Evolutionary conservation across 306 rosid species (phyloP), one percentile per base, ranked within the genome.

Genomic region (Rosa chinensis): DNA sequence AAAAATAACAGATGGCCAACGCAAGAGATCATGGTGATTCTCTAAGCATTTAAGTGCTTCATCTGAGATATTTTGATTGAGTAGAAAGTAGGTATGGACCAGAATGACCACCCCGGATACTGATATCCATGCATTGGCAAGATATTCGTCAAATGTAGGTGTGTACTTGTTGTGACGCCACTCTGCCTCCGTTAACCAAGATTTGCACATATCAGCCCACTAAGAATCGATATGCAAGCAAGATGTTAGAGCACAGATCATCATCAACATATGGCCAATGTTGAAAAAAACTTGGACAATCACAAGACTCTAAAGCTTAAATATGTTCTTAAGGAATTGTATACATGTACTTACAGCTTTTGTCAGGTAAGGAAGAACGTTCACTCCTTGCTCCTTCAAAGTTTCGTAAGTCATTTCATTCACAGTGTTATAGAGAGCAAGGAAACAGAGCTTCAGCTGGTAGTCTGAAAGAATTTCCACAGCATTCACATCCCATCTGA

Each of bases 121-220:
- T 0, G 94, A 88, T 5, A 86, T 62, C 91, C 86, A 83, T 10
- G 78, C 94, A 70, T 89, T 88, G 2, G 82, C 83, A 20, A 89
- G 55, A 76, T 91, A 89, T 0, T 82, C 86, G 0, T 84, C 49
- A 59, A 89, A 88, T 21, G 84, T 62, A 5, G 92, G 92, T 5
- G 83, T 5, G 0, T 85, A 17, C 44, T 86, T 88, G 42, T 75
- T 73, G 2, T 66, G 13, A 2, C 82, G 0, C 94, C 94, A 87
- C 66, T 70, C 78, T 1, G 92, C 91, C 82, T 89, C 96, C 82
- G 47, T 76, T 48, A 82, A 70, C 62, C 85, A 89, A 25, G 97
- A 85, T 85, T 88, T 85, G 78, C 76, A 87, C 89, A 88, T n/a
- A 52, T 80, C 85, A 8, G 76, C 62, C 97, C 93, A 91, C 93